Conservation (phyloP, 352 stramenopile genomes). For the Phytopythium helicoides region DNA sequence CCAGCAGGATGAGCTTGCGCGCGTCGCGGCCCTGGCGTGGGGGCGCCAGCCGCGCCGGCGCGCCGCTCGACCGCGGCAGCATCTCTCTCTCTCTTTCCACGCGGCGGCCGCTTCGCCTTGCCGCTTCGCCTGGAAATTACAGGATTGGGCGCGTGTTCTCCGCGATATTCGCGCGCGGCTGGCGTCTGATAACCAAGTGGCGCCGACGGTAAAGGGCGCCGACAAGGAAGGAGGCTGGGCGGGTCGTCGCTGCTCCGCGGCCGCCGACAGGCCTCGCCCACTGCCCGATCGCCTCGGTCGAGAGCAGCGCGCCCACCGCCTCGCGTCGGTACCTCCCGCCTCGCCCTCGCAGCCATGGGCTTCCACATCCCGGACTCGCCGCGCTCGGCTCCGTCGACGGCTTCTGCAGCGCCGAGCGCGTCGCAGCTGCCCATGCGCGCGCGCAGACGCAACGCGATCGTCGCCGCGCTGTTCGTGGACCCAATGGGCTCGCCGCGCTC, state of each 20-base stretch:
- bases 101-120: slow-evolving; percentile 36
- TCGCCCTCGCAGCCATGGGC: slow-evolving; percentile 52
- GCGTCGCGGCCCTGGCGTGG: slow-evolving; percentile 22
- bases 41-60: slow-evolving; percentile 5
- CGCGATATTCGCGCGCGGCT: too few relatives aligned
- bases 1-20: slow-evolving; percentile 54
- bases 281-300: background rate
- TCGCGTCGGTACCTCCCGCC: background rate
- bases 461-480: slow-evolving; percentile 41
- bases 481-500: slow-evolving; percentile 37
- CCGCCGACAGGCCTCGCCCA: background rate
- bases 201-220: too few relatives aligned
- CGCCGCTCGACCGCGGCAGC: slow-evolving; percentile 30
- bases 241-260: too few relatives aligned
- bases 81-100: slow-evolving; percentile 35
- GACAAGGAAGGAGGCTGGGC: too few relatives aligned
- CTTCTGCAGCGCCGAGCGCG: background rate
- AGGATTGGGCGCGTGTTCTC: too few relatives aligned
- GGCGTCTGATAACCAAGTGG: too few relatives aligned
- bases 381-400: slow-evolving; percentile 4
- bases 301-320: background rate
- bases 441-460: slow-evolving; percentile 58
- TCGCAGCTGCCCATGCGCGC: background rate
- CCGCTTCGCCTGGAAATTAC: too few relatives aligned
- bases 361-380: slow-evolving; percentile 68